Evolutionary conservation across 1,284 basidiomycete genomes (phyloP).

Genomic region (Pyrrhoderma noxium): DNA sequence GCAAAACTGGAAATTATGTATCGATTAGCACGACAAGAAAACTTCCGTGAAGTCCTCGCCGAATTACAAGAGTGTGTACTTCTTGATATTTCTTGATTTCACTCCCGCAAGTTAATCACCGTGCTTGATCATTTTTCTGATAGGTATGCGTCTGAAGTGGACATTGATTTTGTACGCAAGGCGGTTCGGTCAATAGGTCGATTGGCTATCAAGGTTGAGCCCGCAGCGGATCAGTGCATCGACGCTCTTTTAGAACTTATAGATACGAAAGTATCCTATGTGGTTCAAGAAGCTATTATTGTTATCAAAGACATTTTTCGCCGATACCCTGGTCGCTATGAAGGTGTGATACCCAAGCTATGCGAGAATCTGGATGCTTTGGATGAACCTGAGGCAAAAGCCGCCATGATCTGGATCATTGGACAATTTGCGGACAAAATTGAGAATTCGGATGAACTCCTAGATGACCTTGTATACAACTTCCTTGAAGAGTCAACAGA

Average conservation of each 20-base stretch:
- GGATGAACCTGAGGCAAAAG: constrained; percentile 95
- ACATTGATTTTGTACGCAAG: constrained; percentile 96
- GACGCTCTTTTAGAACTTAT: constrained; percentile 81
- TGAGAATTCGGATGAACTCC: constrained; percentile 90
- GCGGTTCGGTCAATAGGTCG: constrained; percentile 95
- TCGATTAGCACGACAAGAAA: constrained; percentile 84
- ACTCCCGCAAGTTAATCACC: too few species aligned
- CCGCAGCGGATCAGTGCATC: constrained; percentile 87
- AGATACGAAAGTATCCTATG: constrained; percentile 92
- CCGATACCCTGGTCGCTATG: constrained; percentile 94
- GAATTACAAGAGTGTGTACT: constrained; percentile 84
- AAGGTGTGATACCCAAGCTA: constrained; percentile 87
- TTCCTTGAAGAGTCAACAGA: constrained; percentile 94
- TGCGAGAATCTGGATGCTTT: constrained; percentile 89
- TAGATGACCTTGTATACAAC: constrained; percentile 86
- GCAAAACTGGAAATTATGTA: constrained; percentile 99
- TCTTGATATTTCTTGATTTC: neutral
- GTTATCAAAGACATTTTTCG: constrained; percentile 99
- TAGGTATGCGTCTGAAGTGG: constrained; percentile 97
- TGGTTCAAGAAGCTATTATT: constrained; percentile 95
- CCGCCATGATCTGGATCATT: constrained; percentile 97
- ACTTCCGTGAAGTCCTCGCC: constrained; percentile 85
- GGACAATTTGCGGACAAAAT: constrained; percentile 97
- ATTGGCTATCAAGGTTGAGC: constrained; percentile 93
- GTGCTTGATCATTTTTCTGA: too few species aligned